These are phyloP conservation scores for Diplodia scrobiculata DNA, from an alignment of 2,329 filamentous ascomycete species.

Conservation along the genomic window DNA sequence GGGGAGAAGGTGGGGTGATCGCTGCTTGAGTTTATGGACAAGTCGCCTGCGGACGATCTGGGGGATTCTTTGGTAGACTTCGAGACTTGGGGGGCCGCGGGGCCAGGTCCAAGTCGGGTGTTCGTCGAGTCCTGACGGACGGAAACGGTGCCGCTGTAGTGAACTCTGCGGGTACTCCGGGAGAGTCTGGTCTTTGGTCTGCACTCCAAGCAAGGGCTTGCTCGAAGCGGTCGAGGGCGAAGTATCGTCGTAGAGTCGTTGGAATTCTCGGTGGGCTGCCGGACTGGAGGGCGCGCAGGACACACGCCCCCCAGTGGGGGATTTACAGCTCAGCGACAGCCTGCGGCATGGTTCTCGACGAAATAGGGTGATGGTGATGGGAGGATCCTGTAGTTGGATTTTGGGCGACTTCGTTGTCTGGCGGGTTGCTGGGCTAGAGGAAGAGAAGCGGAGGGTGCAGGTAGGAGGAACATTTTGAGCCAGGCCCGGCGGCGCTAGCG, in stretches of 20 bases:
- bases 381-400: constrained; percentile 18
- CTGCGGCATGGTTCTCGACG: constrained; percentile 53
- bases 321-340: constrained; percentile 73
- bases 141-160: constrained; percentile 40
- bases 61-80: constrained; percentile 39
- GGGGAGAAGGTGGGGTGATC: constrained; percentile 11
- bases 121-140: constrained; percentile 41
- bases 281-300: constrained; percentile 71
- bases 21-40: constrained; percentile 28
- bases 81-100: constrained; percentile 42
- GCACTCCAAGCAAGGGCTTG: constrained; percentile 37
- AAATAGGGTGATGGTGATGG: constrained; percentile 35
- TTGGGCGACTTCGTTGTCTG: constrained; percentile 48
- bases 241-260: constrained; percentile 55
- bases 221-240: constrained; percentile 41
- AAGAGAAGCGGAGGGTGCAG: constrained; percentile 37
- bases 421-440: constrained; percentile 36
- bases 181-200: constrained; percentile 33
- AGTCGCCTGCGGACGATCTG: constrained; percentile 37
- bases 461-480: constrained; percentile 33
- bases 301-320: constrained; percentile 70
- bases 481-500: constrained; percentile 20
- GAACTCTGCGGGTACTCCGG: constrained; percentile 35
- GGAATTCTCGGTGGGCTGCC: constrained; percentile 76
- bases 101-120: constrained; percentile 31